Evolutionary conservation across 2,329 filamentous ascomycete species (phyloP).

Genomic region (Paraphaeosphaeria sporulosa): DNA sequence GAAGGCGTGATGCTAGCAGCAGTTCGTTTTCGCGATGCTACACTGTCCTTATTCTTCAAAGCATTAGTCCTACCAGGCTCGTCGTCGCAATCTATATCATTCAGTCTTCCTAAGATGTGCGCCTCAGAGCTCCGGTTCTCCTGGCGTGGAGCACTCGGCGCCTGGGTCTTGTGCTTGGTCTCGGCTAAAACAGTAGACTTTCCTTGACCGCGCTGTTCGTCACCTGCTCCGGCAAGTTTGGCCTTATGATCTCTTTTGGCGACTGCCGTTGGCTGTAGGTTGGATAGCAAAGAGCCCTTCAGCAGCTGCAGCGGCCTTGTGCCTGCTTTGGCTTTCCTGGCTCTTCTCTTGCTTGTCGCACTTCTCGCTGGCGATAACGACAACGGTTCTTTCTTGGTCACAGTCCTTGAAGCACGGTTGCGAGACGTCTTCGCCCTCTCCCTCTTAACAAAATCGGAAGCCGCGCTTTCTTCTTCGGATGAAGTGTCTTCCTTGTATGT

Average conservation of each 20-base stretch:
- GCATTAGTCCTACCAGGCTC: not conserved
- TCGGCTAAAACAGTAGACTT: not conserved
- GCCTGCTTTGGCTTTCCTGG: constrained; percentile 1
- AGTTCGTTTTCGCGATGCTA: constrained; percentile 11
- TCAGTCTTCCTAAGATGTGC: constrained; percentile 5
- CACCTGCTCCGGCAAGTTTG: not conserved
- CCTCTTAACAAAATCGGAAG: constrained; percentile 17
- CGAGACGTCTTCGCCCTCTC: constrained; percentile 8
- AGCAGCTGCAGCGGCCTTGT: not conserved
- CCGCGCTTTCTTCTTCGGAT: constrained; percentile 12
- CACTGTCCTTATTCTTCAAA: not conserved
- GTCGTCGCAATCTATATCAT: not conserved
- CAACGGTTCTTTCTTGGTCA: not conserved
- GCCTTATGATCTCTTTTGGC: not conserved
- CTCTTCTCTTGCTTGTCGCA: not conserved
- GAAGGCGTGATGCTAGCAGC: constrained; percentile 3
- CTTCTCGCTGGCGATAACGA: not conserved
- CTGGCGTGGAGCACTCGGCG: not conserved
- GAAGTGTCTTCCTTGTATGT: constrained; percentile 19
- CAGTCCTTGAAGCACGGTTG: not conserved
- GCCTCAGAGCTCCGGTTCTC: not conserved
- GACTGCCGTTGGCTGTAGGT: not conserved
- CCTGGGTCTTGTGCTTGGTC: not conserved
- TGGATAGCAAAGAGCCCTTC: constrained; percentile 4
- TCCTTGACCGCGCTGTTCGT: not conserved